Conservation (phyloP, 352 stramenopile species). For the Thraustotheca clavata region DNA sequence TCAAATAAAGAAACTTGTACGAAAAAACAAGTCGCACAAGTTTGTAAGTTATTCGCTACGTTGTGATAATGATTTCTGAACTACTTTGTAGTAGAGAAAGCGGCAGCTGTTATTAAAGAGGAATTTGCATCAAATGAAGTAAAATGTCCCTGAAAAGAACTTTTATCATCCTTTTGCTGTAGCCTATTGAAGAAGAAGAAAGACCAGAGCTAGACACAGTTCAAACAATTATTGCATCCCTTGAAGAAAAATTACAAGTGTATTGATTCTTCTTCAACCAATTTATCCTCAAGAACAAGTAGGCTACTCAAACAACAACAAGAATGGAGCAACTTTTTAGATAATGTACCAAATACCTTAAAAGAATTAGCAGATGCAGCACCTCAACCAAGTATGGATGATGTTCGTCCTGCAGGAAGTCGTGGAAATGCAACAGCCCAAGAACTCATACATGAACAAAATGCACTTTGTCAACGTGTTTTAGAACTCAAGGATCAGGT, state of each 20-base stretch:
- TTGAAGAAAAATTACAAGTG: constrained; percentile 3
- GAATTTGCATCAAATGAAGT: constrained; percentile 3
- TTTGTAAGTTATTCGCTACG: constrained; percentile 1
- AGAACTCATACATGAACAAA: background rate
- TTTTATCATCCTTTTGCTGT: background rate
- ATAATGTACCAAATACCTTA: background rate
- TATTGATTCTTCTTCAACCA: background rate
- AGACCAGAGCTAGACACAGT: background rate
- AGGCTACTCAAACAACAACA: background rate
- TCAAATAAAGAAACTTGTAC: constrained; percentile 4
- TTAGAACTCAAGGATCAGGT: constrained; percentile 6
- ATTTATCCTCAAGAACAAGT: background rate
- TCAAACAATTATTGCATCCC: background rate
- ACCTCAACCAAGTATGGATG: background rate
- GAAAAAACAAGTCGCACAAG: constrained; percentile 8
- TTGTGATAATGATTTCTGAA: background rate
- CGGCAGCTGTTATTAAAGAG: background rate
- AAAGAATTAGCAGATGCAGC: background rate
- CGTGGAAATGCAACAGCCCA: background rate
- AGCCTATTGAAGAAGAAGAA: background rate
- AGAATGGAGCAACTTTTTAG: constrained; percentile 8
- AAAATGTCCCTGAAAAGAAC: background rate
- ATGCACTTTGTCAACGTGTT: background rate
- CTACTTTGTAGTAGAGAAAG: background rate
- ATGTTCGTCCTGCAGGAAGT: background rate